Evolutionary conservation across 495 filamentous ascomycete species (phyloP).

Genomic region (Podospora pseudopauciseta): DNA sequence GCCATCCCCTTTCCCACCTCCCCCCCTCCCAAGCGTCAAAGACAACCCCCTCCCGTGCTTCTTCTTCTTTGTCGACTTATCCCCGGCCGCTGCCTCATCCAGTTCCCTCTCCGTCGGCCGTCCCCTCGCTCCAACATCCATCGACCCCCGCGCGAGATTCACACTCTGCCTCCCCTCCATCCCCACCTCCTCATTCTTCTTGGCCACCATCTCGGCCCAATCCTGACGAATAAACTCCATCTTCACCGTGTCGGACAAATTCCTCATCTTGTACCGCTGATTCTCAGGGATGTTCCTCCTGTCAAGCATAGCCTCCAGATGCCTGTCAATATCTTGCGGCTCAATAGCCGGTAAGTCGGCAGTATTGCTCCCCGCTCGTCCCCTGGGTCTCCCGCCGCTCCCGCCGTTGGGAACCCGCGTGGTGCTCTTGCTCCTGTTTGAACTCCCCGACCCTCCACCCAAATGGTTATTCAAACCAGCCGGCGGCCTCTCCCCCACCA

Average conservation of each 20-base stretch:
- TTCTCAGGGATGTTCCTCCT: constrained; percentile 88
- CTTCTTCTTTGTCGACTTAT: constrained; percentile 42
- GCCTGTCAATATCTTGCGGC: constrained; percentile 49
- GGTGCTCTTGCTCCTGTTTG: neutral
- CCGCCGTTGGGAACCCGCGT: neutral
- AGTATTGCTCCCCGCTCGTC: neutral
- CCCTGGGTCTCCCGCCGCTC: neutral
- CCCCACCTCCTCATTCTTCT: constrained; percentile 22
- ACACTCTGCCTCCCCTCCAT: neutral
- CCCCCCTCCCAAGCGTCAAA: constrained; percentile 66
- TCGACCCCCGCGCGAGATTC: neutral
- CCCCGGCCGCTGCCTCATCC: constrained; percentile 18
- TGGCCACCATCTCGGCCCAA: constrained; percentile 59
- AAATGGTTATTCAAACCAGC: neutral
- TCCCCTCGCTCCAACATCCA: constrained; percentile 6
- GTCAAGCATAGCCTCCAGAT: constrained; percentile 69
- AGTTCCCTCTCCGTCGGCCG: constrained; percentile 6
- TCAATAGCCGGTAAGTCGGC: constrained; percentile 30
- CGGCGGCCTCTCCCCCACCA: neutral
- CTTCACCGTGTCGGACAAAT: constrained; percentile 82
- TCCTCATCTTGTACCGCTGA: constrained; percentile 90
- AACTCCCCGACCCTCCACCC: neutral
- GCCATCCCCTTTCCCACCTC: neutral
- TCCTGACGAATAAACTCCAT: constrained; percentile 91
- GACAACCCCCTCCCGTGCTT: constrained; percentile 70